These are phyloP conservation scores for Cordyceps fumosorosea DNA, from an alignment of 2,329 filamentous ascomycete species.

Conservation along the genomic window DNA sequence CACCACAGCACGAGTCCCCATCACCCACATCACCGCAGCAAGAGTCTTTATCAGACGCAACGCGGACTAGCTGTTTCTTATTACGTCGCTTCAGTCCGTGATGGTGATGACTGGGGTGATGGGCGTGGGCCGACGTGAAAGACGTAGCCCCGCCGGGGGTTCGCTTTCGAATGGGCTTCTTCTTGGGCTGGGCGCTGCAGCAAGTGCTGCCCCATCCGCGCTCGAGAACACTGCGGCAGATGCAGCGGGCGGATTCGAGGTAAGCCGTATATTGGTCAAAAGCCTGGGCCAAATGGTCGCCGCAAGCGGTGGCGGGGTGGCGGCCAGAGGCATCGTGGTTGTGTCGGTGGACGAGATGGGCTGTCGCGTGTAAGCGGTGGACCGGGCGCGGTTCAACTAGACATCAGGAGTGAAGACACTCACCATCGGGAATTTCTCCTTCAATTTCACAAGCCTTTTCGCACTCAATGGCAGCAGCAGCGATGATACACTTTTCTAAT, in stretches of 20 bases:
- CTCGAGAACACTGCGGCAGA: conserved; percentile 29
- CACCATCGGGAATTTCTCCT: conserved; percentile 9
- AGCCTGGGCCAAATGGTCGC: conserved; percentile 25
- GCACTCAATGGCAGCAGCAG: conserved; percentile 25
- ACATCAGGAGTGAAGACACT: neutral
- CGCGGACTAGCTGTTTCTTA: conserved; percentile 10
- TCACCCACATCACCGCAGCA: conserved; percentile 5
- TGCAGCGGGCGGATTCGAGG: conserved; percentile 31
- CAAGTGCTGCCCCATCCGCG: conserved; percentile 22
- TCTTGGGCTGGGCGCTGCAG: conserved; percentile 18
- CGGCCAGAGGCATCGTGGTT: conserved; percentile 22
- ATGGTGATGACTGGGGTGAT: conserved; percentile 17
- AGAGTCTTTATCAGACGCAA: conserved; percentile 9
- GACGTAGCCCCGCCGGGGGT: neutral
- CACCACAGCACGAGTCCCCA: conserved; percentile 15
- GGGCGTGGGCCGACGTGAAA: neutral
- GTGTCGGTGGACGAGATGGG: conserved; percentile 17
- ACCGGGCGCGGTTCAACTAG: too few species aligned
- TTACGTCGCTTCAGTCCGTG: conserved; percentile 19
- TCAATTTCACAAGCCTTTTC: conserved; percentile 23
- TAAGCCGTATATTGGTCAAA: conserved; percentile 30
- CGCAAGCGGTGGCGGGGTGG: conserved; percentile 24
- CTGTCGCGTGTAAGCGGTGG: conserved; percentile 14
- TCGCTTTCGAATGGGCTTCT: neutral
- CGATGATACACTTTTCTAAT: conserved; percentile 26